Evolutionary conservation across 148 eudicot species (phyloP), one percentile per base, ranked within the genome.

Genomic region (Drosera capensis): DNA sequence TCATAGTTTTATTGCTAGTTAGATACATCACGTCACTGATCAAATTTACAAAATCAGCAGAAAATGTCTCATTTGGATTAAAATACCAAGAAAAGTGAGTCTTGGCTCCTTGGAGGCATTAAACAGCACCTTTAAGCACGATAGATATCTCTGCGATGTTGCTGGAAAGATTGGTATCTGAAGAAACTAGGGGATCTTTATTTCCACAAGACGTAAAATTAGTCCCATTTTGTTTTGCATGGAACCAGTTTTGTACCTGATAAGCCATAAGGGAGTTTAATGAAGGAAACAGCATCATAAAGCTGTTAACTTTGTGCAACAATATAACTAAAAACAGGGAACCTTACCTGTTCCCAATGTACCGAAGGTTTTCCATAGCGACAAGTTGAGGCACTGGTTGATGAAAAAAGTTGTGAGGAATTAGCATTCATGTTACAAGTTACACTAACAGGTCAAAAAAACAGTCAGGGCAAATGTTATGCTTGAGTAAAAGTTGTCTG

Each of bases 211-310:
- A 19, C 21, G 40, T 12, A 19, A 45, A 49, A 21, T 45, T 14
- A 40, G 9, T 34, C 17, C n/a, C 48, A 24, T 29, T 39, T 35
- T 75, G 72, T 58, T 62, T 75, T 18, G 75, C 74, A 49, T 60
- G 65, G 43, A 84, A 90, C 95, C 95, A 90, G 43, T 54, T 59
- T 45, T 75, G 77, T 55, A 84, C 85, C 97, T 90, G 51, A 37
- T 29, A 41, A 19, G 58, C 15, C 45, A 40, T 9, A 52, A 18
- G 1, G 29, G 20, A n/a, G n/a, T n/a, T n/a, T n/a, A n/a, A n/a
- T n/a, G n/a, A n/a, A n/a, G n/a, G n/a, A n/a, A n/a, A n/a, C n/a
- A n/a, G n/a, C n/a, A n/a, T n/a, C n/a, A n/a, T n/a, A n/a, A n/a
- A n/a, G n/a, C n/a, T n/a, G n/a, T n/a, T n/a, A n/a, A n/a, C n/a